Base-by-base conservation (phyloP, 2,329 filamentous ascomycete genomes). In the Colletotrichum sp. region DNA sequence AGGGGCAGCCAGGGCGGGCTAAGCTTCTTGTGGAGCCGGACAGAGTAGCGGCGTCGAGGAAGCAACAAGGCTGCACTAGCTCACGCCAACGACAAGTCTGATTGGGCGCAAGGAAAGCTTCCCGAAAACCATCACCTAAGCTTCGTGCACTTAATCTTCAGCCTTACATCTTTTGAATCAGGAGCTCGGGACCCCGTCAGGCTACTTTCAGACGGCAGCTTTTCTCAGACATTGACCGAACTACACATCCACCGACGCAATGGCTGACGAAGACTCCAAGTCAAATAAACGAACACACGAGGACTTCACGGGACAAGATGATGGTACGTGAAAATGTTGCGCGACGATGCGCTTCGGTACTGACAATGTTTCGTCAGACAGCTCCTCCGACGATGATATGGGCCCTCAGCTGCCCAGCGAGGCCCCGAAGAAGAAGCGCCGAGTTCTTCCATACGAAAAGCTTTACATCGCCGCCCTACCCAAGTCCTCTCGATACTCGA, bases 401-500 rank as follows among this genome's bases (percentile, higher is more conserved):
- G 97, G 97, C 59, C 97, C 97, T 32, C 94, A 96, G 80, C 91
- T 99, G 34, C 96, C 97, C 59, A 94, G 95, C 3, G 91, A 93
- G 66, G 93, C 90, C 24, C 92, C 93, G 3, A 94, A 93, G 71
- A 96, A 98, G 90, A 98, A 98, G 87, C 93, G 95, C 78, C 92
- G 96, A 80, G 95, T 95, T 80, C 92, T 99, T 4, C 95, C 95
- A 3, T 96, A 98, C 87, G 96, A 99, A 86, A 98, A 97, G 84
- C 93, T 99, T 81, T 99, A 98, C 86, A 89, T 99, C 78, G 95
- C 95, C 75, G 96, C 97, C 52, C 90, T 99, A 49, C 97, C 97
- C 6, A 92, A 91, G 67, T 95, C 95, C 24, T 82, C 90, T 49
- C 94, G 95, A 62, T 99, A 99, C 86, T 98, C 95, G 75, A 98